Base-by-base conservation (phyloP, 2,329 filamentous ascomycete genomes). In the Neonectria sp. region DNA sequence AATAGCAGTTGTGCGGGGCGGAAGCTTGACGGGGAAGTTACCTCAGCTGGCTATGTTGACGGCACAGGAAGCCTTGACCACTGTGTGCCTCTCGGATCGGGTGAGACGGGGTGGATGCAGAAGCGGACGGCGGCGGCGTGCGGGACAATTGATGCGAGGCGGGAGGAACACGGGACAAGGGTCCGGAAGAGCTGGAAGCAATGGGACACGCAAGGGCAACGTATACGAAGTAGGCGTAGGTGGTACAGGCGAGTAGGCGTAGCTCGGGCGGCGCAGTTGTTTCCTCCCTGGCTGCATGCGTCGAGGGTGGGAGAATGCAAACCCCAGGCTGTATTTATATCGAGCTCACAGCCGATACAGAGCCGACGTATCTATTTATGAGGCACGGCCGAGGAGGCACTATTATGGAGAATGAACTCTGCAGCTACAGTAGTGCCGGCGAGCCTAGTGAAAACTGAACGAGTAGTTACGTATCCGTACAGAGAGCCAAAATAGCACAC, bases 311-410 rank as follows among this genome's bases (percentile, higher is more conserved):
- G 69, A 51, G 57, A 40, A 29, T 21, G 63, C 33, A 55, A 33
- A 45, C 55, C 29, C 37, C 51, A 56, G 9, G 58, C 49, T 69
- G 57, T 70, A 68, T 63, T 66, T 70, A 74, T 71, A 68, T 73
- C 69, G 46, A 63, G 52, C 15, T 37, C 31, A 31, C 59, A 31
- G 33, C 40, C 35, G 48, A 31, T 21, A 52, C 27, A 31, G 40
- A 40, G 48, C 51, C 35, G 53, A 13, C 8, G 17, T 49, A 31
- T 62, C 40, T 55, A 55, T 53, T 55, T 33, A 37, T 15, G 52
- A 49, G 60, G 40, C 51, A 46, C 27, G 51, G 55, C 43, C 37
- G 35, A 37, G 51, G 40, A 55, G 51, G 60, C 31, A 35, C 45
- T 46, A n/a, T 45, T 24, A 15, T 48, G 51, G 29, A 55, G 21